Evolutionary conservation across 2,329 filamentous ascomycete genomes (phyloP).

Genomic region (Venturiaceae sp.): DNA sequence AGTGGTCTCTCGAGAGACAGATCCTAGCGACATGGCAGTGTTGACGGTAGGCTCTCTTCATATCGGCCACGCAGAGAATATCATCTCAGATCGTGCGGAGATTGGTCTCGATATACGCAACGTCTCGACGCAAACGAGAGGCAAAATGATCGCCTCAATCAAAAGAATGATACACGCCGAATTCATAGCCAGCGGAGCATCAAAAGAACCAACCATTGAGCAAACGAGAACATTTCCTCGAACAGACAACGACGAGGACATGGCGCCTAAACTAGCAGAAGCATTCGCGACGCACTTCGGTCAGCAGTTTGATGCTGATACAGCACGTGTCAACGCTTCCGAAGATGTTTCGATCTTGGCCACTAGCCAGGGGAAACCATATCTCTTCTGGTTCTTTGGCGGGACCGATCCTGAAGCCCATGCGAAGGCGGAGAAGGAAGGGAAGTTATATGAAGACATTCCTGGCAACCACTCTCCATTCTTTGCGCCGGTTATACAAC

Average conservation of each 20-base stretch:
- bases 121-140: slow-evolving; percentile 33
- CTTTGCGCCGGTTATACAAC: slow-evolving; percentile 50
- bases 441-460: slow-evolving; percentile 35
- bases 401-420: slow-evolving; percentile 40
- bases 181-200: slow-evolving; percentile 37
- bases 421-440: slow-evolving; percentile 38
- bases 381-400: slow-evolving; percentile 48
- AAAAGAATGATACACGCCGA: slow-evolving; percentile 47
- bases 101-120: slow-evolving; percentile 47
- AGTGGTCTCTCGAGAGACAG: slow-evolving; percentile 46
- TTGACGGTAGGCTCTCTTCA: slow-evolving; percentile 50
- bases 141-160: slow-evolving; percentile 37
- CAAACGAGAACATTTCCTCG: slow-evolving; percentile 35
- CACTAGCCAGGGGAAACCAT: slow-evolving; percentile 38
- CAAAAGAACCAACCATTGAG: slow-evolving; percentile 32
- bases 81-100: slow-evolving; percentile 46
- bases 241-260: slow-evolving; percentile 40
- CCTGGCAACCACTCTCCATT: slow-evolving; percentile 50
- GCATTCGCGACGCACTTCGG: slow-evolving; percentile 38
- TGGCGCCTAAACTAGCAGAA: slow-evolving; percentile 31
- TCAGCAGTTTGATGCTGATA: slow-evolving; percentile 25
- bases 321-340: slow-evolving; percentile 33
- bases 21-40: slow-evolving; percentile 44
- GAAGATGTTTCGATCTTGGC: slow-evolving; percentile 53
- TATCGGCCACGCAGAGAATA: slow-evolving; percentile 50